These are phyloP conservation scores for Dorcoceras hygrometricum DNA, from an alignment of 257 asterid genomes.

Conservation along the genomic window DNA sequence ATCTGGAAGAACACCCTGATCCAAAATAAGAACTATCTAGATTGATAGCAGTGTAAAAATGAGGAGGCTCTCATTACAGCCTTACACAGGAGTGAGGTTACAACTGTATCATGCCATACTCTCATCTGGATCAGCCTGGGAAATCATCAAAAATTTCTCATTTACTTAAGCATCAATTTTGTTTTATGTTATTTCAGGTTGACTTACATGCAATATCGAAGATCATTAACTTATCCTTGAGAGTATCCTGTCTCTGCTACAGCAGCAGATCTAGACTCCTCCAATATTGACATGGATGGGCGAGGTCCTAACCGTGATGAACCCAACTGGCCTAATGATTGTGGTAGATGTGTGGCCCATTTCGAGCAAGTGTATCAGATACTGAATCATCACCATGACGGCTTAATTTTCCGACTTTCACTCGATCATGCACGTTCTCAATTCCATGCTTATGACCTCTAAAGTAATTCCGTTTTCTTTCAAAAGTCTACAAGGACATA, in stretches of 20 bases:
- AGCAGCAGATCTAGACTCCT: conserved; percentile 79
- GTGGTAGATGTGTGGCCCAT: conserved; percentile 75
- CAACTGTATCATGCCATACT: no score
- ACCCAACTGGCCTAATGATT: conserved; percentile 75
- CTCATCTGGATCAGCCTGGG: no score
- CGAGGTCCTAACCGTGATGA: conserved; percentile 65
- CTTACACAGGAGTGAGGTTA: conserved; percentile 32
- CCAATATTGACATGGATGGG: conserved; percentile 76
- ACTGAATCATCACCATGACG: conserved; percentile 48
- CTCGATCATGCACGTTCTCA: conserved; percentile 72
- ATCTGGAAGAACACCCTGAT: conserved; percentile 65
- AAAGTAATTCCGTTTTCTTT: conserved; percentile 40
- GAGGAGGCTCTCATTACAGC: conserved; percentile 47
- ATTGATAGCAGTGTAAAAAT: conserved; percentile 38
- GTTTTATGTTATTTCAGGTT: conserved; percentile 37
- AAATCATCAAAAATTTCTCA: not conserved
- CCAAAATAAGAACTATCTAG: conserved; percentile 91
- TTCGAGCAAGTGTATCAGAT: conserved; percentile 91
- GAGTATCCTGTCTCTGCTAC: conserved; percentile 82
- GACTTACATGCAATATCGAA: conserved; percentile 65
- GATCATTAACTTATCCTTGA: conserved; percentile 78
- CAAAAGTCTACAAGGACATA: not conserved
- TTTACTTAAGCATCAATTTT: not conserved
- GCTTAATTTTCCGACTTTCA: conserved; percentile 62
- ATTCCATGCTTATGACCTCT: conserved; percentile 74